Evolutionary conservation across 768 basidiomycete species (phyloP), one percentile per base, ranked within the genome.

Genomic region (Coprinellus micaceus): DNA sequence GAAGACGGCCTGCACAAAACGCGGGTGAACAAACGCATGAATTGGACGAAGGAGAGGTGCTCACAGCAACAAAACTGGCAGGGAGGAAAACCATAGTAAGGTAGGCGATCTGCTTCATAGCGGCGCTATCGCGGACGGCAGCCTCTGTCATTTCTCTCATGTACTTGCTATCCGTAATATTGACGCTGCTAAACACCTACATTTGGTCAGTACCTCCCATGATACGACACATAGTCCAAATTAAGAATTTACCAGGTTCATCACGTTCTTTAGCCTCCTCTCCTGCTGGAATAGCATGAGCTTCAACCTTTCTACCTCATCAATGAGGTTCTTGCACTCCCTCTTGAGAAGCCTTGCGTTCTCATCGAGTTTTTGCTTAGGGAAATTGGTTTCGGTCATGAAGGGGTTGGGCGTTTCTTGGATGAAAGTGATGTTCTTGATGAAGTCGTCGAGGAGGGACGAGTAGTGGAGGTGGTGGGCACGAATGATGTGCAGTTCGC

Each of bases 11-110:
- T 76, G 36, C 39, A 37, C 1, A 10, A 17, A 28, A 40, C 13
- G 17, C 36, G 25, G n/a, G 13, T 24, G 7, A 4, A 33, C 0
- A 55, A 17, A 10, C 15, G 12, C 17, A 44, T 30, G 28, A n/a
- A 3, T 1, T 22, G 26, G n/a, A 28, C 22, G 15, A 41, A 48
- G 3, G n/a, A 25, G 25, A 5, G 28, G 7, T n/a, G n/a, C 71
- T 51, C 61, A 77, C 76, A 9, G 76, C 75, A 29, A 72, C 67
- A 45, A 85, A 80, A 13, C 77, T 77, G 2, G 81, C 77, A 0
- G 84, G 84, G 7, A 85, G 68, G 64, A 85, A 86, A n/a, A 83
- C 63, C 81, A 84, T 85, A 0, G 83, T 82, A 1, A 86, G 67
- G 57, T 83, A 83, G 0, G 82, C 75, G 29, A 85, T 77, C 52